These are phyloP conservation scores for Ceratobasidium sp. DNA, from an alignment of 1,284 basidiomycete species.

Conservation along the genomic window DNA sequence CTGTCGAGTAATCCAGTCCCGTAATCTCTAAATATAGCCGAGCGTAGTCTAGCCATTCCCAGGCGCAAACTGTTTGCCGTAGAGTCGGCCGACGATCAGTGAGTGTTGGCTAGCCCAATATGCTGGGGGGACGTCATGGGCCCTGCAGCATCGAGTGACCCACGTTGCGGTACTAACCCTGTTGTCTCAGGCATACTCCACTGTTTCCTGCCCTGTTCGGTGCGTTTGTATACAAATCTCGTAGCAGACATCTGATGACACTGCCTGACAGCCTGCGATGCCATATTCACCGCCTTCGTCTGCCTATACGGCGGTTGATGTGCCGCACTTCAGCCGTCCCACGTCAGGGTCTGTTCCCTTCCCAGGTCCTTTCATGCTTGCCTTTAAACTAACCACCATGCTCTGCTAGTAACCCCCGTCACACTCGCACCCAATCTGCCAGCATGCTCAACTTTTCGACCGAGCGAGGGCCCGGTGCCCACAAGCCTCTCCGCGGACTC, in stretches of 20 bases:
- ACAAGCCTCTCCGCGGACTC: constrained; percentile 58
- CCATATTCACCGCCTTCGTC: constrained; percentile 34
- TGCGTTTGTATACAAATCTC: constrained; percentile 5
- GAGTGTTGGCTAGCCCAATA: background rate
- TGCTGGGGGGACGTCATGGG: constrained; percentile 20
- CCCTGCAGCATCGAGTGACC: background rate
- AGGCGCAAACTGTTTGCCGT: background rate
- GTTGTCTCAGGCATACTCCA: background rate
- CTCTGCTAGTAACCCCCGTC: constrained; percentile 15
- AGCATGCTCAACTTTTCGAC: constrained; percentile 30
- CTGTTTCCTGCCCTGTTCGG: background rate
- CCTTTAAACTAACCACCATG: constrained; percentile 23
- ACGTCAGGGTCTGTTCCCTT: constrained; percentile 36
- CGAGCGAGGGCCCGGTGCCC: constrained; percentile 60
- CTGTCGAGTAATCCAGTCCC: background rate
- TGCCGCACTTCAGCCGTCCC: constrained; percentile 28
- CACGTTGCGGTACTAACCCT: constrained; percentile 16
- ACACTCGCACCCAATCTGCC: constrained; percentile 7
- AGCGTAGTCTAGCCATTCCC: too few relatives aligned
- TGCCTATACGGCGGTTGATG: constrained; percentile 32
- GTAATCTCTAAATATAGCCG: too few relatives aligned
- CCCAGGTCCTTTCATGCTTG: constrained; percentile 3
- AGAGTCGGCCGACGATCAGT: constrained; percentile 18
- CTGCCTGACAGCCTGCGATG: constrained; percentile 19
- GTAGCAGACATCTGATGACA: background rate